Evolutionary conservation across 2,329 filamentous ascomycete genomes (phyloP).

Genomic region (Ceratocystis eucalypticola): DNA sequence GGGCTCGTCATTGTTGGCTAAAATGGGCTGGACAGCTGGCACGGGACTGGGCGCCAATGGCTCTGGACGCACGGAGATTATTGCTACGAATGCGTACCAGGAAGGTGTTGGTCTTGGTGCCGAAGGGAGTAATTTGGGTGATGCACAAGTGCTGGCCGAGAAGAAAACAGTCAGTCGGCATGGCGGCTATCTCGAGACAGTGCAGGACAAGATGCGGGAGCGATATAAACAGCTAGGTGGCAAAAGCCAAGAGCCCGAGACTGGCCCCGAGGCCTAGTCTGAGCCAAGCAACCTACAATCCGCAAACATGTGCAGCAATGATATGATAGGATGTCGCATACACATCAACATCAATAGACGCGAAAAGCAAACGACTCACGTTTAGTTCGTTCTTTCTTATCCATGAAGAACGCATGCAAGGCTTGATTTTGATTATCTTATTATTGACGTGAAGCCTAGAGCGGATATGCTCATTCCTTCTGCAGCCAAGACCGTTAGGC

Average conservation of each 20-base stretch:
- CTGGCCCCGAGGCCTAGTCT: not conserved
- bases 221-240: conserved; percentile 43
- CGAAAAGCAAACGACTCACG: not conserved
- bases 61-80: conserved; percentile 48
- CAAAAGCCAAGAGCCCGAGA: not conserved
- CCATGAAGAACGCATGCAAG: no score
- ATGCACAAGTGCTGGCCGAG: conserved; percentile 50
- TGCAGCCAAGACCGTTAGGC: not conserved
- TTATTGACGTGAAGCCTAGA: not conserved
- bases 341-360: not conserved
- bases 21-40: conserved; percentile 59
- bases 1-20: conserved; percentile 53
- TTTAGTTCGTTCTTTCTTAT: no score
- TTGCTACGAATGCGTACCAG: conserved; percentile 51
- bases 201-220: conserved; percentile 53
- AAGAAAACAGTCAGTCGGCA: conserved; percentile 47
- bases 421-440: not conserved
- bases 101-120: conserved; percentile 58
- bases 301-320: not conserved
- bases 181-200: conserved; percentile 48
- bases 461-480: not conserved
- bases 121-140: conserved; percentile 54
- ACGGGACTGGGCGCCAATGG: conserved; percentile 51
- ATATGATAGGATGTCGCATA: not conserved
- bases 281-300: not conserved